phyloP scores from a whole-genome alignment of 768 basidiomycete genomes.

The Trametes elegans region DNA sequence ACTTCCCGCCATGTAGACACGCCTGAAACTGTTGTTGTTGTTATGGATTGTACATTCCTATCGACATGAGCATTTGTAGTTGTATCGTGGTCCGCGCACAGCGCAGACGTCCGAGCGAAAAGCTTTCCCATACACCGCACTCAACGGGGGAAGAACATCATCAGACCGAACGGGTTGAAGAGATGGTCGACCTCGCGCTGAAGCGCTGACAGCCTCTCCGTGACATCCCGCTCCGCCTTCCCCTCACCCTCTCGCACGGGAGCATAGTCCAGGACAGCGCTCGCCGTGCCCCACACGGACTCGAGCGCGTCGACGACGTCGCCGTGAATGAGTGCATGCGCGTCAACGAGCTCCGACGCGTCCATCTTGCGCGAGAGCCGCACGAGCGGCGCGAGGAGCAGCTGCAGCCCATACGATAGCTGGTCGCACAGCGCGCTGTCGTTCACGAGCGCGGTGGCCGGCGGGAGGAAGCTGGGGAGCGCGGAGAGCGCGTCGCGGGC shows the following conservation, averaged over 20 bases:
- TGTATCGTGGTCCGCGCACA: no score
- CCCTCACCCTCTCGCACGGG: no score
- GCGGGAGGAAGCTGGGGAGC: neutral
- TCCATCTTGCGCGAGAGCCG: neutral
- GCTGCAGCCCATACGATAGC: neutral
- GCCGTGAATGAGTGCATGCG: neutral
- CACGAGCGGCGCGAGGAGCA: neutral
- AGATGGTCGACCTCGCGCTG: no score
- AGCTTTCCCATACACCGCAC: no score
- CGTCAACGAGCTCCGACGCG: neutral
- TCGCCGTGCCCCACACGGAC: neutral
- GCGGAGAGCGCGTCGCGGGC: neutral
- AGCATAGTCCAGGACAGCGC: neutral
- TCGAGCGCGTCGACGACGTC: neutral
- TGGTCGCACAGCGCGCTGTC: neutral
- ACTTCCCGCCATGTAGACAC: neutral
- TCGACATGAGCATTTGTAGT: no score
- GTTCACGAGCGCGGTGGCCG: neutral
- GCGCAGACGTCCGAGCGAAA: no score
- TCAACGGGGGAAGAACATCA: no score
- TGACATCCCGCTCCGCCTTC: no score
- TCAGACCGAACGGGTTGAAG: no score
- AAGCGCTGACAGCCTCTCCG: no score
- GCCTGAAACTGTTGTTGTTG: no score
- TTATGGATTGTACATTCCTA: neutral